Base-by-base conservation (phyloP, 257 asterid genomes). In the Capsicum chinense region DNA sequence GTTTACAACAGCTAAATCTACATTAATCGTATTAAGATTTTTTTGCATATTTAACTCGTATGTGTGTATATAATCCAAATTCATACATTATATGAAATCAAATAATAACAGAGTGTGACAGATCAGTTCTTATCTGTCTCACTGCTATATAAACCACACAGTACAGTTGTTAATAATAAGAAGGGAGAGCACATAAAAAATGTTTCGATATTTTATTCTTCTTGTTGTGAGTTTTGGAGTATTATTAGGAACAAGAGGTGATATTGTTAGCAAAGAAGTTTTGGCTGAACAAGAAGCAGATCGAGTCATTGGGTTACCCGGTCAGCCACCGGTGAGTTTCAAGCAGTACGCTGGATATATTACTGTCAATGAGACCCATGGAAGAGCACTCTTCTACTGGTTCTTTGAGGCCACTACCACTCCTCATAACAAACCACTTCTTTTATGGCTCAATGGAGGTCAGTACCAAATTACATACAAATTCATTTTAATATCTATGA, bases 381-480 rank as follows among this genome's bases (percentile, higher is more conserved):
- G 95, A 26, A 90, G 98, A 83, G 97, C 97, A 73, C 90, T 94
- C 87, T 94, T 93, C 81, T 94, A 94, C 88, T 93, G 97, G 98
- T 93, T 94, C 69, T 92, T 94, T 79, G 94, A 93, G 68, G 97
- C 98, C 79, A 89, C 91, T 4, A 63, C 16, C 17, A 66, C 83
- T 42, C 87, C 94, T 13, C 58, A 84, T 1, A 80, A 56, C 1
- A 92, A 88, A 47, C 98, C 98, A 70, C 91, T 94, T 57, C 86
- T 94, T 42, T 52, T 94, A 44, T 94, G 98, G 95, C 94, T 94
- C 6, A 94, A 94, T 86, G 98, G 97, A 92, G 98, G 98, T 94
- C 87, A 17, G 0, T 12, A 6, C 33, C 10, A 76, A 57, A 4
- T 0, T 11, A 56, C 16, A 70, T n/a, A 26, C n/a, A n/a, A 52